These are phyloP conservation scores for Protomyces arabidopsidicola DNA, from an alignment of 1,139 yeast genomes.

Conservation along the genomic window DNA sequence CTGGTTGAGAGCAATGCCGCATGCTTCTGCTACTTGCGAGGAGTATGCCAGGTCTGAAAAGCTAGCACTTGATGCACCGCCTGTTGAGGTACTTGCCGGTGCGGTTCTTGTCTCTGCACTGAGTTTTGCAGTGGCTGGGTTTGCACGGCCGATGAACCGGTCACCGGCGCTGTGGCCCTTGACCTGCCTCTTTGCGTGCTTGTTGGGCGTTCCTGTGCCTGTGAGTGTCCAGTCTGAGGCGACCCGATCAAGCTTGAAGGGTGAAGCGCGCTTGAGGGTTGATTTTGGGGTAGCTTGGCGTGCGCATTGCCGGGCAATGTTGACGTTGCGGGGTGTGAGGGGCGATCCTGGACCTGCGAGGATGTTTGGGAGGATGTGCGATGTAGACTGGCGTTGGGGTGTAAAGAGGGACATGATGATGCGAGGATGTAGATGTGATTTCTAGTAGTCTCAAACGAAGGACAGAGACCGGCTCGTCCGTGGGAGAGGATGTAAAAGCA, in stretches of 20 bases:
- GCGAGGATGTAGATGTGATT: constrained; percentile 8
- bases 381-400: constrained; percentile 8
- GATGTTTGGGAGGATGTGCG: not conserved
- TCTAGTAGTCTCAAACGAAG: not conserved
- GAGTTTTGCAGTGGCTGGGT: constrained; percentile 36
- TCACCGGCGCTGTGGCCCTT: constrained; percentile 33
- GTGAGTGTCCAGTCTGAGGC: constrained; percentile 39
- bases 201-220: constrained; percentile 34
- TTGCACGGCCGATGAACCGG: constrained; percentile 31
- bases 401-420: constrained; percentile 17
- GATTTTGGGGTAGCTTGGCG: constrained; percentile 24
- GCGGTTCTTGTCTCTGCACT: constrained; percentile 43
- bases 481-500: not conserved
- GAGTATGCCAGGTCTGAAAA: constrained; percentile 47
- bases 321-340: constrained; percentile 22
- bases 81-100: constrained; percentile 30
- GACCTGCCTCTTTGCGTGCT: constrained; percentile 25
- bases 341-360: constrained; percentile 1
- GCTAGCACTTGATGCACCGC: constrained; percentile 33
- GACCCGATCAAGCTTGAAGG: constrained; percentile 42
- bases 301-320: constrained; percentile 7
- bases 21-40: constrained; percentile 87
- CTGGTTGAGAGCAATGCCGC: constrained; percentile 81
- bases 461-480: not conserved
- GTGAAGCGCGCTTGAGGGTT: constrained; percentile 11